Evolutionary conservation across 768 basidiomycete species (phyloP).

Genomic region (Xerocomellus chrysenteron): DNA sequence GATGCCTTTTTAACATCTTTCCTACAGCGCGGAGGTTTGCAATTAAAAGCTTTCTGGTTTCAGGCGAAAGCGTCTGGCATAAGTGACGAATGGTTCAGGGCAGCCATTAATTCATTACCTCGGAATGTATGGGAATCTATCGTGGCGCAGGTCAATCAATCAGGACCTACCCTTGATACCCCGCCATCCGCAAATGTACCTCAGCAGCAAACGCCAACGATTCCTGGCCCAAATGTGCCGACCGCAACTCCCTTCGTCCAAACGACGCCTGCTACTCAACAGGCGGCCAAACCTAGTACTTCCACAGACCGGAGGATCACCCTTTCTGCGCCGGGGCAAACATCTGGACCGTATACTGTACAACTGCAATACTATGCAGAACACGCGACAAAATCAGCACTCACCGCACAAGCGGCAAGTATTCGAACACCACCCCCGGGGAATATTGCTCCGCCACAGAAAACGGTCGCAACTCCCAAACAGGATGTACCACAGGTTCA

Average conservation of each 20-base stretch:
- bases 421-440: neutral
- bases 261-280: neutral
- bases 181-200: neutral
- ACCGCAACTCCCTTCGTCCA: neutral
- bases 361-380: slow-evolving; percentile 24
- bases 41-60: slow-evolving; percentile 12
- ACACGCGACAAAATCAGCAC: slow-evolving; percentile 11
- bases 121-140: slow-evolving; percentile 10
- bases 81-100: slow-evolving; percentile 19
- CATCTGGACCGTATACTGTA: slow-evolving; percentile 4
- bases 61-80: slow-evolving; percentile 19
- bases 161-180: neutral
- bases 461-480: slow-evolving; percentile 7
- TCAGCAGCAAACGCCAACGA: neutral
- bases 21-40: slow-evolving; percentile 15
- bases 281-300: neutral
- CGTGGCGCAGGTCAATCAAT: slow-evolving; percentile 2
- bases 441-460: neutral
- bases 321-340: neutral
- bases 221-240: neutral
- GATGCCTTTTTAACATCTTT: slow-evolving; percentile 1
- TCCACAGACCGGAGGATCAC: neutral
- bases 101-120: slow-evolving; percentile 20
- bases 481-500: neutral
- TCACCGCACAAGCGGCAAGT: slow-evolving; percentile 2